Percentiles rank a stretch among this genome's conserved stretches.
phyloP scores from a whole-genome alignment of 495 filamentous ascomycete species.

The Penicillium desertorum region DNA sequence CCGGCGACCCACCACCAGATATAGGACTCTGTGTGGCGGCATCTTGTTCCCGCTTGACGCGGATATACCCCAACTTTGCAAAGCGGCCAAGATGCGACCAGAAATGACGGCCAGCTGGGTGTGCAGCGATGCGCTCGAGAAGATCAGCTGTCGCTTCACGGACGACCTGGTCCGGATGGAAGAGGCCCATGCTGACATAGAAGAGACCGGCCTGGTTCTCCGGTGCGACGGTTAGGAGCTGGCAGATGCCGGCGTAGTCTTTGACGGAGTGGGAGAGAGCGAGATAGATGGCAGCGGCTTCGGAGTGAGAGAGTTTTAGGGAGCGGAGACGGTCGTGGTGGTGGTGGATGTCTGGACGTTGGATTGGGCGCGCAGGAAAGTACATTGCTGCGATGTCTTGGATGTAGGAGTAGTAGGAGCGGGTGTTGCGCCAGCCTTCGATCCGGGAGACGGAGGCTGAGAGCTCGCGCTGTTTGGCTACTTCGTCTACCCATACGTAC shows the following conservation, averaged over 20 bases:
- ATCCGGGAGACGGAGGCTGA: constrained; percentile 87
- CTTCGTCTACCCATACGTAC: constrained; percentile 89
- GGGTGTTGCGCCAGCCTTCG: constrained; percentile 92
- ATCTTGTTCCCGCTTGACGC: constrained; percentile 65
- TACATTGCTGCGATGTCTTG: constrained; percentile 65
- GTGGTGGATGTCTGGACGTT: constrained; percentile 81
- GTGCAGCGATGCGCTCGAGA: constrained; percentile 75
- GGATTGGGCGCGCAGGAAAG: constrained; percentile 66
- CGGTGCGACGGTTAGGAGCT: constrained; percentile 81
- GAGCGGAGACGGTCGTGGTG: constrained; percentile 87
- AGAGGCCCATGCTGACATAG: constrained; percentile 88
- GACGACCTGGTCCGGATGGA: constrained; percentile 81
- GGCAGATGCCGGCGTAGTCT: constrained; percentile 84
- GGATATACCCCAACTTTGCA: constrained; percentile 74
- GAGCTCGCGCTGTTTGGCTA: constrained; percentile 76
- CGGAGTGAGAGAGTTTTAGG: constrained; percentile 67
- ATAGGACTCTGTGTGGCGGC: constrained; percentile 34
- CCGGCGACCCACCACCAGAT: constrained; percentile 17
- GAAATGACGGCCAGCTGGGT: constrained; percentile 91
- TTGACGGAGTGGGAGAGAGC: constrained; percentile 72
- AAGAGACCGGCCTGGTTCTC: constrained; percentile 89
- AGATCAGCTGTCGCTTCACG: constrained; percentile 75
- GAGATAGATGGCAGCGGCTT: constrained; percentile 76
- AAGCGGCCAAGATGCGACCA: constrained; percentile 86
- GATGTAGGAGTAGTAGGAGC: constrained; percentile 93